Evolutionary conservation across 768 basidiomycete species (phyloP), one percentile per base, ranked within the genome.

Genomic region (Gymnopilus junonius): DNA sequence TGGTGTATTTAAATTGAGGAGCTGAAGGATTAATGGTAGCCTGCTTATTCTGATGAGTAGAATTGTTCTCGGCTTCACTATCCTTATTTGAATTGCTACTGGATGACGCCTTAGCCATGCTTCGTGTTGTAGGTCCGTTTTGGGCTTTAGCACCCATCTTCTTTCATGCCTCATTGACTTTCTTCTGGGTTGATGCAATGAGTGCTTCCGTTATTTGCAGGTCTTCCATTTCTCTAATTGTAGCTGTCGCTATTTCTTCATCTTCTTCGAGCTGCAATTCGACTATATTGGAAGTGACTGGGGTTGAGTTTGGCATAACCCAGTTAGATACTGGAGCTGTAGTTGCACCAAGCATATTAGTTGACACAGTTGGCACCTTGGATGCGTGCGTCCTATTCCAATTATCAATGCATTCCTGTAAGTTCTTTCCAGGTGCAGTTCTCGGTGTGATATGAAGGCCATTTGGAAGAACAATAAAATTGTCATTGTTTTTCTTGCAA

Each of bases 361-460:
- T 42, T 4, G 61, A 63, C 5, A 61, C 59, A 0, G 32, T 66
- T 1, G 35, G n/a, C 1, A 21, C 25, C 6, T 10, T 29, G 11
- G 62, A 15, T 1, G 25, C 43, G n/a, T 59, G 45, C 0, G 17
- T 27, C 7, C 53, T 56, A 11, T 61, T 42, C 66, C 66, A 67
- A 35, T 61, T 67, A 29, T 67, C 63, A 8, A 67, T 58, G 6
- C 59, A 21, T 39, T 67, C 66, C 42, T 54, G 63, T 0, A 67
- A 39, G 23, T 67, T 64, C 8, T 29, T n/a, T 58, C 66, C 62
- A 5, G 55, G 59, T 0, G 37, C 29, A 0, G 43, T 40, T 23
- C 59, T 0, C 1, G 54, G 32, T 11, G 42, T 55, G 7, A 67
- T 37, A 1, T 40, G 56, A 3, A 7, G 17, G 0, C 66, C 66